Percentiles rank a stretch among this genome's conserved stretches.
Evolutionary conservation across 371 early-diverging fungal genomes (phyloP).

Genomic region (Scutellospora calospora): DNA sequence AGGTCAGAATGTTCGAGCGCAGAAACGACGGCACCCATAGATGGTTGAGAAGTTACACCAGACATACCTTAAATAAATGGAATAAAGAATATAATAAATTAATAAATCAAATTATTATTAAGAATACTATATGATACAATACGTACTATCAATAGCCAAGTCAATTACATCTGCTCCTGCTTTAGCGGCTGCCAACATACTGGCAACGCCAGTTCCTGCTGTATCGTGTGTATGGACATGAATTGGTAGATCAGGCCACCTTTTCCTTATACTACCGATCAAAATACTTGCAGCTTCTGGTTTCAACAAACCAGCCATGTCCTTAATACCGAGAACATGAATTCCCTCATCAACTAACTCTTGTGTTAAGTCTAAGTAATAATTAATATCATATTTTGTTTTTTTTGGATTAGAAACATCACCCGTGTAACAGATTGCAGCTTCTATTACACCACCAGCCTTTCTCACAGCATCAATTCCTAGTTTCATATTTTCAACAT

Average conservation of each 20-base stretch:
- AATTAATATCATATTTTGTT: slow-evolving; percentile 86
- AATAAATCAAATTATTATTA: background rate
- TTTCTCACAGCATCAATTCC: slow-evolving; percentile 93
- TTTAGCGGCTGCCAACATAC: slow-evolving; percentile 90
- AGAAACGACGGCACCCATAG: slow-evolving; percentile 93
- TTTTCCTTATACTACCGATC: slow-evolving; percentile 82
- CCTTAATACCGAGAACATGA: slow-evolving; percentile 95
- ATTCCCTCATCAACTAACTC: slow-evolving; percentile 91
- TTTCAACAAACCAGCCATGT: slow-evolving; percentile 97
- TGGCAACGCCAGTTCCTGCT: slow-evolving; percentile 95
- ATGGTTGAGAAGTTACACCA: slow-evolving; percentile 96
- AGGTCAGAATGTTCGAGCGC: slow-evolving; percentile 78
- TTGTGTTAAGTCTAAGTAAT: slow-evolving; percentile 91
- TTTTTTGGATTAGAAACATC: slow-evolving; percentile 85
- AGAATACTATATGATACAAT: background rate
- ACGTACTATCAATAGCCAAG: slow-evolving; percentile 82
- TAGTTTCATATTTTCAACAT: slow-evolving; percentile 92
- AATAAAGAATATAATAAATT: background rate
- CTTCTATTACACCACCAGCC: slow-evolving; percentile 96
- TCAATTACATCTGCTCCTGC: slow-evolving; percentile 97
- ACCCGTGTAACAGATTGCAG: slow-evolving; percentile 93
- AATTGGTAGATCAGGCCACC: slow-evolving; percentile 92
- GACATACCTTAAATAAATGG: slow-evolving; percentile 73
- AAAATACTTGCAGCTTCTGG: slow-evolving; percentile 88
- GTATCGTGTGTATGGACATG: slow-evolving; percentile 98